phyloP scores from a whole-genome alignment of 495 filamentous ascomycete genomes.

The Penicillium herquei region DNA sequence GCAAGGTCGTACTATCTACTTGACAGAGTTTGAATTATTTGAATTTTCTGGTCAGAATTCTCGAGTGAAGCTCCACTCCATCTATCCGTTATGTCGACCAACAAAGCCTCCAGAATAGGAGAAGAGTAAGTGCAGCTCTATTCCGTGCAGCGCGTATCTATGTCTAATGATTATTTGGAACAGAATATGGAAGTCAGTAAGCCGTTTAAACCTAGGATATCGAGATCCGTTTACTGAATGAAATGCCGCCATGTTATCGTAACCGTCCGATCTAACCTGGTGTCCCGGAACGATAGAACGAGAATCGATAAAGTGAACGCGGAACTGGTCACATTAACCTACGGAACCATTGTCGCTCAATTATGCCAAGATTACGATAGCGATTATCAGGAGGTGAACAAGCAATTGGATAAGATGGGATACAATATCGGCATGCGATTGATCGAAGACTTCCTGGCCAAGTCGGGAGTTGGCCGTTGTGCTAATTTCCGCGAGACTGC shows the following conservation, averaged over 20 bases:
- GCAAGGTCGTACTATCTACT: not conserved
- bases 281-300: constrained; percentile 43
- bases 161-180: constrained; percentile 11
- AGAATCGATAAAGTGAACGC: constrained; percentile 76
- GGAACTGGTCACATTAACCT: constrained; percentile 94
- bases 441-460: constrained; percentile 97
- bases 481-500: constrained; percentile 92
- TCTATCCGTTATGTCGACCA: constrained; percentile 57
- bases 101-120: constrained; percentile 86
- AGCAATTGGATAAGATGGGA: constrained; percentile 97
- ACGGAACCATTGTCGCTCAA: constrained; percentile 95
- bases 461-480: constrained; percentile 84
- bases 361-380: constrained; percentile 93
- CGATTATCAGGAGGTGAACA: constrained; percentile 90
- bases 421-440: constrained; percentile 96
- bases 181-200: constrained; percentile 96
- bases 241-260: not conserved
- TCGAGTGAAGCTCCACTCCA: not conserved
- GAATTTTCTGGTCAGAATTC: not conserved
- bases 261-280: not conserved
- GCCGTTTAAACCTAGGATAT: not conserved
- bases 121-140: constrained; percentile 76
- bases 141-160: constrained; percentile 25
- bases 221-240: not conserved
- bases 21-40: not conserved